Evolutionary conservation across 2,329 filamentous ascomycete species (phyloP).

Genomic region (Xylaria hypoxylon): DNA sequence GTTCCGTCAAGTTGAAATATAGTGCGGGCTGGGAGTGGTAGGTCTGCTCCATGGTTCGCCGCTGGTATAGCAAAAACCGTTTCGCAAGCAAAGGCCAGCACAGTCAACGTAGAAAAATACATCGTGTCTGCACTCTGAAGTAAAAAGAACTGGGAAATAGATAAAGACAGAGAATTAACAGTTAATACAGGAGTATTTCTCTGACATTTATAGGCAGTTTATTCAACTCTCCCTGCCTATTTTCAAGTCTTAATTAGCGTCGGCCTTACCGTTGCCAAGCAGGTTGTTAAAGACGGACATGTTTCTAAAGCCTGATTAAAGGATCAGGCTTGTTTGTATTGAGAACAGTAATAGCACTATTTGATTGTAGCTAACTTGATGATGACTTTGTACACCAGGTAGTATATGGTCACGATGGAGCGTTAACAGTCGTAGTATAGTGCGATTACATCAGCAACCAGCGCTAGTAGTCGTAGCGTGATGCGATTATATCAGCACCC

Average conservation of each 20-base stretch:
- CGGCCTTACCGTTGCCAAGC: not conserved
- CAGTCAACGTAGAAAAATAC: slow-evolving; percentile 13
- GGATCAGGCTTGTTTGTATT: no score
- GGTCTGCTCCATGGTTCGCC: not conserved
- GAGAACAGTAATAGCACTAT: no score
- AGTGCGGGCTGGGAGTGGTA: slow-evolving; percentile 28
- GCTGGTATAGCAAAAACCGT: slow-evolving; percentile 13
- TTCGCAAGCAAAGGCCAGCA: slow-evolving; percentile 24
- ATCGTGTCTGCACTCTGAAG: slow-evolving; percentile 1
- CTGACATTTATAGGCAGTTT: slow-evolving; percentile 18
- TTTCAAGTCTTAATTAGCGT: not conserved
- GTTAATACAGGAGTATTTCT: not conserved
- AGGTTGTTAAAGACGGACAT: not conserved
- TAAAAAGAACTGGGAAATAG: not conserved
- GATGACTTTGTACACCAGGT: not conserved
- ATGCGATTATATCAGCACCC: no score
- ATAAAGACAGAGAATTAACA: not conserved
- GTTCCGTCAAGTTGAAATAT: slow-evolving; percentile 30
- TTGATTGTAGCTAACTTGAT: not conserved
- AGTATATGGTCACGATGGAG: not conserved
- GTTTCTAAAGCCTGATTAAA: not conserved
- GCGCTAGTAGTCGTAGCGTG: no score
- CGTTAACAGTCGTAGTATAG: no score
- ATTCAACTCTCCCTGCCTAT: not conserved
- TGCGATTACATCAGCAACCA: no score